Evolutionary conservation across 495 filamentous ascomycete genomes (phyloP), one percentile per base, ranked within the genome.

Genomic region (Aspergillus sparsus): DNA sequence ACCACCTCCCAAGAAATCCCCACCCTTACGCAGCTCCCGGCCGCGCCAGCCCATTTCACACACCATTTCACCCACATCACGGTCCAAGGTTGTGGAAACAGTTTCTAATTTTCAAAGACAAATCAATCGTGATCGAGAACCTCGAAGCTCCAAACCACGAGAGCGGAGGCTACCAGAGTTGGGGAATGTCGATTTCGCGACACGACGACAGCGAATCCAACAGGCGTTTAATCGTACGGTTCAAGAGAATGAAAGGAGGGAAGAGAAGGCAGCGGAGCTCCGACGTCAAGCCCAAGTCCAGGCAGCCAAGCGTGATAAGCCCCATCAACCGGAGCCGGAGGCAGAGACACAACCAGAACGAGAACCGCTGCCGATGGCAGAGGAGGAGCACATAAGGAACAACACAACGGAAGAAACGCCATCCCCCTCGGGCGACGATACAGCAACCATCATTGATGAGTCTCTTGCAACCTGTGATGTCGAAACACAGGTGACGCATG

Each of bases 161-260:
- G 74, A 75, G 31, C 71, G 76, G 21, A 77, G 73, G 64, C 69
- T 82, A 31, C 82, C 82, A 18, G 83, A 85, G 66, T 63, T 91
- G 52, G 87, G 86, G 0, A 83, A 84, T 56, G 87, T 92, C 33
- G 89, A 95, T 70, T 93, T 92, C 66, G 90, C 84, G 37, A 88
- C 87, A 47, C 82, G 89, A 32, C 82, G 90, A 51, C 87, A 89
- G 58, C 85, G 82, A 45, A 93, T 93, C 58, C 87, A 91, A 64
- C 83, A 90, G 49, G 90, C 90, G 1, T 90, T 93, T 62, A 92
- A 87, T 49, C 87, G 87, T 56, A 89, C 87, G 18, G 84, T 92
- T 45, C 82, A 86, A 61, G 87, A 89, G 66, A 87, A 75, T 65
- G 84, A 91, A 66, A 80, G 81, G 58, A 82, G 78, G 58, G 82